Conservation (phyloP, 148 eudicot species). For the Persicaria maculosa region DNA sequence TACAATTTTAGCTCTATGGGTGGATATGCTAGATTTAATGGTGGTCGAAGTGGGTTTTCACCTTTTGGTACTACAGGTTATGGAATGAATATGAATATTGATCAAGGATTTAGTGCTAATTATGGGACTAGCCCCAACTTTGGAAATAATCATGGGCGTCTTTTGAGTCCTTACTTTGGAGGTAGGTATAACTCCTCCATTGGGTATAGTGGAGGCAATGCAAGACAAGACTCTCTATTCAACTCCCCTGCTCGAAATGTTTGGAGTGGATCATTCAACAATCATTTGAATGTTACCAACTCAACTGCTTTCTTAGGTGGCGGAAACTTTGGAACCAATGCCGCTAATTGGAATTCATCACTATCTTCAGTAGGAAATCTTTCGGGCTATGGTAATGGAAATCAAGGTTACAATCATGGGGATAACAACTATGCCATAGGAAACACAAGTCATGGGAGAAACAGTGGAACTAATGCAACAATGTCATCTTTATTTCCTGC, state of each 20-base stretch:
- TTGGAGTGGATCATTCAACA: slow-evolving; percentile 52
- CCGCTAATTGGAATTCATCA: slow-evolving; percentile 48
- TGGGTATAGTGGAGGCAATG: slow-evolving; percentile 28
- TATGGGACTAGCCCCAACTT: slow-evolving; percentile 46
- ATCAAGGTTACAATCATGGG: slow-evolving; percentile 45
- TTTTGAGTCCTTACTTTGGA: slow-evolving; percentile 50
- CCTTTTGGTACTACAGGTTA: slow-evolving; percentile 51
- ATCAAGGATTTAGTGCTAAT: slow-evolving; percentile 42
- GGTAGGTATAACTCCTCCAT: slow-evolving; percentile 49
- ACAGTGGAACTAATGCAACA: slow-evolving; percentile 22
- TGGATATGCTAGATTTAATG: slow-evolving; percentile 54
- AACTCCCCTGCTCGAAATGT: slow-evolving; percentile 44
- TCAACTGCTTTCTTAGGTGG: slow-evolving; percentile 41
- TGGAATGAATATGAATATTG: slow-evolving; percentile 56
- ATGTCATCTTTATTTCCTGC: slow-evolving; percentile 36
- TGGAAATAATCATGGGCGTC: slow-evolving; percentile 42
- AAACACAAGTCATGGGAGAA: slow-evolving; percentile 47
- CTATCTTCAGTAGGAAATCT: slow-evolving; percentile 36
- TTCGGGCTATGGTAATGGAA: slow-evolving; percentile 42
- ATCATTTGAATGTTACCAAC: slow-evolving; percentile 25
- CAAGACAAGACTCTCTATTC: slow-evolving; percentile 38
- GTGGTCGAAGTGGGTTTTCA: slow-evolving; percentile 56
- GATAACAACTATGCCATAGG: slow-evolving; percentile 44
- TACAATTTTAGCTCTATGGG: slow-evolving; percentile 55
- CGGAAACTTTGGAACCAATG: slow-evolving; percentile 51